phyloP scores from a whole-genome alignment of 2,329 filamentous ascomycete genomes.

The Ophiostoma himal-ulmi region DNA sequence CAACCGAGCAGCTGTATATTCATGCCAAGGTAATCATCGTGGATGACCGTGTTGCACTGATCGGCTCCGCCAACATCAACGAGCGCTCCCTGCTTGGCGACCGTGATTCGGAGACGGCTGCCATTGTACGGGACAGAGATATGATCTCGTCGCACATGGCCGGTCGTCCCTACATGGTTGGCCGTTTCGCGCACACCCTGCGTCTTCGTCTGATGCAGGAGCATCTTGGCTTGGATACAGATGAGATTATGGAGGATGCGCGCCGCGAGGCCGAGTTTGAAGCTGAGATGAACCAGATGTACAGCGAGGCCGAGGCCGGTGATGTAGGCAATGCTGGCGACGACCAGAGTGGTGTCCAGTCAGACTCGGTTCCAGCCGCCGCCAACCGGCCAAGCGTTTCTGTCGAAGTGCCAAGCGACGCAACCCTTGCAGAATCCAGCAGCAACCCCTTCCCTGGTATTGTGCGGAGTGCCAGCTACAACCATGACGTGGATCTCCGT shows the following conservation, averaged over 20 bases:
- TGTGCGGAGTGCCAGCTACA: conserved; percentile 57
- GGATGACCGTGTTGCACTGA: conserved; percentile 86
- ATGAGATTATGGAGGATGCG: conserved; percentile 79
- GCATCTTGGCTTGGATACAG: conserved; percentile 91
- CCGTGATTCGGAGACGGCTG: conserved; percentile 86
- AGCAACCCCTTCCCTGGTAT: background rate
- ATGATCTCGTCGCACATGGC: conserved; percentile 91
- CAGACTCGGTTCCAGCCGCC: background rate
- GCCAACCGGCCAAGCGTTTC: background rate
- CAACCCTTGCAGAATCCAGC: background rate
- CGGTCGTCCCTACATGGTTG: conserved; percentile 80
- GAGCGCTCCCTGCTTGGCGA: conserved; percentile 91
- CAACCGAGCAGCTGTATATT: conserved; percentile 96
- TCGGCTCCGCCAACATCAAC: conserved; percentile 97
- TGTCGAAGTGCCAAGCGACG: background rate
- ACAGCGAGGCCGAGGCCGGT: conserved; percentile 37
- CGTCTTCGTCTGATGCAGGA: conserved; percentile 93
- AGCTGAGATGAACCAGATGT: conserved; percentile 57
- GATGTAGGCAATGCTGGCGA: conserved; percentile 29
- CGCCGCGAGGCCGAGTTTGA: conserved; percentile 52
- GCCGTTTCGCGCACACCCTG: conserved; percentile 85
- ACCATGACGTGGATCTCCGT: conserved; percentile 63
- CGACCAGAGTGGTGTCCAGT: background rate
- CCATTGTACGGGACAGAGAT: conserved; percentile 85
- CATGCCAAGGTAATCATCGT: conserved; percentile 96